A percentile compares a stretch with the other conserved stretches of the same genome.
These are phyloP conservation scores for Rutidosis leptorrhynchoides DNA, from an alignment of 129 eudicot genomes.

Conservation along the genomic window DNA sequence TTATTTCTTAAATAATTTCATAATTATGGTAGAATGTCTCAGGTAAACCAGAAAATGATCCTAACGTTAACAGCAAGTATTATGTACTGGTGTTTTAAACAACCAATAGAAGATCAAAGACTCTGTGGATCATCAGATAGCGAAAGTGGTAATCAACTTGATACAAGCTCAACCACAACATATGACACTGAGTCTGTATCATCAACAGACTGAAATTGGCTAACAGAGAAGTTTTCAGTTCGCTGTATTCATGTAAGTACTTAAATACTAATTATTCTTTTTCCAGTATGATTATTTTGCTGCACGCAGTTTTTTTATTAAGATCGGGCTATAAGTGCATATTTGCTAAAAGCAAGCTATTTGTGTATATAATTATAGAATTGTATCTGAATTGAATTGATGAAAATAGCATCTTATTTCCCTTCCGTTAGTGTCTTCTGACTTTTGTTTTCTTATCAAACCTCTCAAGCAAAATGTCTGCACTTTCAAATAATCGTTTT, in stretches of 20 bases:
- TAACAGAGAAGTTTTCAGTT: slow-evolving; percentile 24
- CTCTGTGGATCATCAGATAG: slow-evolving; percentile 70
- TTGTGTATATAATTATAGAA: slow-evolving; percentile 54
- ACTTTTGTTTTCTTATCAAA: neutral
- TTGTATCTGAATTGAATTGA: slow-evolving; percentile 35
- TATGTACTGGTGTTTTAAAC: slow-evolving; percentile 89
- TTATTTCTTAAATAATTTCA: neutral
- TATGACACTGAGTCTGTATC: slow-evolving; percentile 87
- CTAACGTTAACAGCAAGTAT: slow-evolving; percentile 80
- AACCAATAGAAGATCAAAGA: slow-evolving; percentile 63
- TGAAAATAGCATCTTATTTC: slow-evolving; percentile 32
- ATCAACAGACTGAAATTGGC: slow-evolving; percentile 54
- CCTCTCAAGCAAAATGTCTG: no score
- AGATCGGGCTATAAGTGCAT: slow-evolving; percentile 34
- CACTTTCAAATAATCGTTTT: neutral
- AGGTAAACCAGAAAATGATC: slow-evolving; percentile 98
- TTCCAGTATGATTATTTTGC: slow-evolving; percentile 27
- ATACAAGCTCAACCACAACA: slow-evolving; percentile 59
- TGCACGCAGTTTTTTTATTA: slow-evolving; percentile 26
- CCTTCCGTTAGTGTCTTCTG: neutral
- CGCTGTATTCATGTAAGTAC: slow-evolving; percentile 28
- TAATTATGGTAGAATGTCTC: slow-evolving; percentile 2
- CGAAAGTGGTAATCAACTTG: slow-evolving; percentile 71
- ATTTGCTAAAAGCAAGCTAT: slow-evolving; percentile 42
- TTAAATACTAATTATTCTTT: slow-evolving; percentile 19